A percentile compares a stretch with the other conserved stretches of the same genome.
Conservation (phyloP, 1,139 yeast genomes). For the Zygotorulaspora mrakii region DNA sequence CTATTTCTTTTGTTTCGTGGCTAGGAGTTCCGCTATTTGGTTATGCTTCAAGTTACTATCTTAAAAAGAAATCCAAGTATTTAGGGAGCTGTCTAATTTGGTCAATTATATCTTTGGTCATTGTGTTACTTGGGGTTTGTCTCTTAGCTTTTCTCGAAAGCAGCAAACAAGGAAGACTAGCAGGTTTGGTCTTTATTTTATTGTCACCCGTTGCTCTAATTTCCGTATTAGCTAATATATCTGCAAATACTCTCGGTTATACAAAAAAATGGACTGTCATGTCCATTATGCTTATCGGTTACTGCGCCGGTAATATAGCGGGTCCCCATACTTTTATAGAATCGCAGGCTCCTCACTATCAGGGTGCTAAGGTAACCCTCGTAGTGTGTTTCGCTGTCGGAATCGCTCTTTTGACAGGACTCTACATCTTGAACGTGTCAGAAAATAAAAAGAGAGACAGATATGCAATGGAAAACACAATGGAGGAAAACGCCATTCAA, state of each 20-base stretch:
- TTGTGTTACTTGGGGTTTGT: constrained; percentile 41
- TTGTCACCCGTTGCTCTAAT: constrained; percentile 37
- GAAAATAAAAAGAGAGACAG: constrained; percentile 36
- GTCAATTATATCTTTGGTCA: constrained; percentile 41
- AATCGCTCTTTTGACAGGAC: constrained; percentile 4
- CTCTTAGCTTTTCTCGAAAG: constrained; percentile 45
- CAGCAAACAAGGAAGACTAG: constrained; percentile 38
- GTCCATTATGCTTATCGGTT: constrained; percentile 19
- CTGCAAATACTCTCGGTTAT: constrained; percentile 31
- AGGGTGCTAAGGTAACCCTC: constrained; percentile 36
- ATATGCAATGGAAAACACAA: constrained; percentile 16
- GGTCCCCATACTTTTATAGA: constrained; percentile 63
- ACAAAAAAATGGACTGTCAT: constrained; percentile 30
- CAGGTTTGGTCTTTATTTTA: constrained; percentile 39
- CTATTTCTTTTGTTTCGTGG: constrained; percentile 41
- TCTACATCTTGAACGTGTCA: constrained; percentile 69
- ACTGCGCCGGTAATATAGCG: constrained; percentile 45
- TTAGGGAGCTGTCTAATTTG: constrained; percentile 42
- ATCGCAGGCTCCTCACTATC: constrained; percentile 44
- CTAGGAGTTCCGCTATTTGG: constrained; percentile 32
- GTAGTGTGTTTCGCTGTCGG: constrained; percentile 12
- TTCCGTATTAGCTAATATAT: constrained; percentile 12
- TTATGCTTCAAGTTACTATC: constrained; percentile 35
- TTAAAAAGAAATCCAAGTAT: constrained; percentile 28
- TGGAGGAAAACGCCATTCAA: too few relatives aligned